A percentile compares a stretch with the other conserved stretches of the same genome.
phyloP scores from a whole-genome alignment of 345 rosid species.

The Zanthoxylum bungeanum region DNA sequence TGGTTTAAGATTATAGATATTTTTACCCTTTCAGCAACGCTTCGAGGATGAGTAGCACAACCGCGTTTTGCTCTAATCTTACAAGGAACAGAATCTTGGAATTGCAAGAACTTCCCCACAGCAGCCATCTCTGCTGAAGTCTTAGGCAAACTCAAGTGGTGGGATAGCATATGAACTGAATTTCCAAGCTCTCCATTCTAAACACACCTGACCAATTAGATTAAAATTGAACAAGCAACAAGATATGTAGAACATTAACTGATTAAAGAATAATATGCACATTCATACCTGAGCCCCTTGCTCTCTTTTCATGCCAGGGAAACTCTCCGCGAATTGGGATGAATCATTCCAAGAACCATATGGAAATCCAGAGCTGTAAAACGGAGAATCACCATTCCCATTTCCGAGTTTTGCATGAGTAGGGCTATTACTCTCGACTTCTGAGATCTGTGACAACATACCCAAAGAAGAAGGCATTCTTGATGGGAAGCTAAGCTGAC shows the following conservation, averaged over 20 bases:
- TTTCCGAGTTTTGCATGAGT: no score
- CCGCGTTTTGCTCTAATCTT: constrained; percentile 96
- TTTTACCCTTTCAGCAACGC: constrained; percentile 91
- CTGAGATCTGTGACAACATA: constrained; percentile 70
- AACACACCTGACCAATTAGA: neutral
- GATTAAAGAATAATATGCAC: neutral
- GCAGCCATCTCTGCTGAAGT: constrained; percentile 56
- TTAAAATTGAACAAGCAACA: constrained; percentile 9
- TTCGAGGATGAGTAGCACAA: constrained; percentile 97
- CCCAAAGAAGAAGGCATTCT: constrained; percentile 73
- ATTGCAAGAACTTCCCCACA: constrained; percentile 60
- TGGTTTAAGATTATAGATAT: neutral
- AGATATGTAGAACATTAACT: neutral
- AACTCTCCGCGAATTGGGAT: constrained; percentile 38
- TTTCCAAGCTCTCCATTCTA: constrained; percentile 46
- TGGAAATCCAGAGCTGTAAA: constrained; percentile 35
- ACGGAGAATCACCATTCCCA: no score
- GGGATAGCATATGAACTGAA: constrained; percentile 36
- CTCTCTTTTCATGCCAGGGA: constrained; percentile 46
- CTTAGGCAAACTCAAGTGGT: constrained; percentile 54
- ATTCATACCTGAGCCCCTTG: constrained; percentile 50
- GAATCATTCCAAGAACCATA: constrained; percentile 68
- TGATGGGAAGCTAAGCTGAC: constrained; percentile 54
- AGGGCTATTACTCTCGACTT: constrained; percentile 39
- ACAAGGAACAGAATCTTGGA: constrained; percentile 92